Percentiles rank a stretch among this genome's conserved stretches.
phyloP scores from a whole-genome alignment of 164 flowering plant species.

The Echeveria elegans region DNA sequence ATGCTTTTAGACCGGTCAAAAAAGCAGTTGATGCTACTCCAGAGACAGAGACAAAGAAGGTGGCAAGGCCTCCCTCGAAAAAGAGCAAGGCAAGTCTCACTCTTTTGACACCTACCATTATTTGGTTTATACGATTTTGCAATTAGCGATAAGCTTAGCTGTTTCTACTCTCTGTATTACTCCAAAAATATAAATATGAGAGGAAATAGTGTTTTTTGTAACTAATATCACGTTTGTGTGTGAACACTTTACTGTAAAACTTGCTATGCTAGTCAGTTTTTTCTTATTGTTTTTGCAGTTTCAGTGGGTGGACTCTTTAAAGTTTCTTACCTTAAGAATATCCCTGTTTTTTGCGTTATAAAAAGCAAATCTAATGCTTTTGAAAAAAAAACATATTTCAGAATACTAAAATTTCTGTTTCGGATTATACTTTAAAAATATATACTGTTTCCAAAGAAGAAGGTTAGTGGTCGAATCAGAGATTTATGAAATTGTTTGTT shows the following conservation, averaged over 20 bases:
- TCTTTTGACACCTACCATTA: background rate
- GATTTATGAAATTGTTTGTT: too few relatives aligned
- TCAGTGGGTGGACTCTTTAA: background rate
- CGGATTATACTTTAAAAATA: too few relatives aligned
- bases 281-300: too few relatives aligned
- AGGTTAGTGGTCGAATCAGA: too few relatives aligned
- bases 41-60: constrained; percentile 32
- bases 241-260: too few relatives aligned
- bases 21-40: constrained; percentile 39
- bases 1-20: constrained; percentile 26
- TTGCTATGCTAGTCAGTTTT: background rate
- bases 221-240: background rate
- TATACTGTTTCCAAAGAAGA: too few relatives aligned
- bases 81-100: constrained; percentile 39
- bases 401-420: too few relatives aligned
- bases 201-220: too few relatives aligned
- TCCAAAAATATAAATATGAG: background rate
- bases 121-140: background rate
- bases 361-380: background rate
- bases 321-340: background rate
- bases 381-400: too few relatives aligned
- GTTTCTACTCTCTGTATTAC: background rate
- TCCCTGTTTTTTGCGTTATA: background rate
- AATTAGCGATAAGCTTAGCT: background rate
- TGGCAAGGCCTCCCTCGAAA: constrained; percentile 24